Base-by-base conservation (phyloP, 352 stramenopile genomes). In the Lagenidium giganteum region DNA sequence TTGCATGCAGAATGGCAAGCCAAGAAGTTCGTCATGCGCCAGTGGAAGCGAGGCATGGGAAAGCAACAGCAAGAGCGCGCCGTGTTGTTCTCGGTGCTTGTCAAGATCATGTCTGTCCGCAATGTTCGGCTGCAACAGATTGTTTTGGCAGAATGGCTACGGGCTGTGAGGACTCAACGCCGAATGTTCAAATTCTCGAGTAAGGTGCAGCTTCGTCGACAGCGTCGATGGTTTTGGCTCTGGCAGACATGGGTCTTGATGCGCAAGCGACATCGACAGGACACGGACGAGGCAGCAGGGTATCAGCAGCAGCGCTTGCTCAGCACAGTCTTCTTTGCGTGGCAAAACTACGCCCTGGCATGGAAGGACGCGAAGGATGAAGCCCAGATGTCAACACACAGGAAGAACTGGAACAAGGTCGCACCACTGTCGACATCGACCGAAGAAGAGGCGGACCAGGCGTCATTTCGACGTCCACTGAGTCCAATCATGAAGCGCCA, bases 271-370 rank as follows among this genome's bases (percentile, higher is more conserved):
- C 22, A 31, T 5, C 28, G 38, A 2, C 29, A 52, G 14, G 27
- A 64, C 16, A 35, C 61, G 8, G 26, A 35, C 1, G 57, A 63
- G 12, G 60, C 53, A 2, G 29, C 40, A 2, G 18, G 16, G 4
- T 80, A 83, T 25, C 54, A 59, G 18, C 24, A 41, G 3, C 44
- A 53, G 16, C 55, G 67, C 0, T 47, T 85, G 14, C 34, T 67
- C 9, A 69, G 61, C 17, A 28, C 50, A 2, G 35, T 65, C 9
- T 85, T 83, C 56, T 83, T 85, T 58, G 78, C 80, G 47, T 87
- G 75, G 75, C 75, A 85, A 42, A 82, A 78, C 41, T 85, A 85
- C 37, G 62, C 58, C n/a, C 63, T 87, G n/a, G 71, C 70, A 12
- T 87, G 75, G 75, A 73, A 75, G 37, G 69, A 82, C 21, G 64